Conservation (phyloP, 208 protist species). For the Phytomonas sp. region DNA sequence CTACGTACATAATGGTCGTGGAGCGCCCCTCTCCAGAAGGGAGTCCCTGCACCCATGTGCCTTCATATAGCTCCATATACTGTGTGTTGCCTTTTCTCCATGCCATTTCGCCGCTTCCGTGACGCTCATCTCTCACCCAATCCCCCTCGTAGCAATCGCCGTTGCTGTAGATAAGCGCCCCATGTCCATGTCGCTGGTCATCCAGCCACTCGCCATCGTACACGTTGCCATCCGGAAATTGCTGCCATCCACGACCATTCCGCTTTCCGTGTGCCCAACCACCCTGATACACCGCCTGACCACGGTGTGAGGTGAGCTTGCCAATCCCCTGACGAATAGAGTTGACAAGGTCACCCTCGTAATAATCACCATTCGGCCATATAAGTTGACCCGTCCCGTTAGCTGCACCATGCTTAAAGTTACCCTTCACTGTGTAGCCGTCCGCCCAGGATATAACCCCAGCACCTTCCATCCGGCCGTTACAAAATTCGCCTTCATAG, state of each 20-base stretch:
- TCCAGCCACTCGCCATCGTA: conserved; percentile 59
- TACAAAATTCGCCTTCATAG: conserved; percentile 38
- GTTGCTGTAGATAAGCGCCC: conserved; percentile 37
- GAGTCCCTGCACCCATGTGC: conserved; percentile 50
- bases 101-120: conserved; percentile 73
- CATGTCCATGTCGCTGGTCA: conserved; percentile 50
- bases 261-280: conserved; percentile 54
- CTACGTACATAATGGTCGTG: conserved; percentile 34
- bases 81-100: conserved; percentile 32
- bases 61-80: conserved; percentile 72
- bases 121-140: conserved; percentile 39
- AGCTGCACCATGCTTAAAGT: conserved; percentile 23
- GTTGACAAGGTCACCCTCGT: conserved; percentile 47
- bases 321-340: conserved; percentile 77
- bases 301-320: conserved; percentile 30
- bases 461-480: conserved; percentile 40
- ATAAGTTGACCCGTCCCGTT: conserved; percentile 23
- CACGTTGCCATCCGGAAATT: conserved; percentile 52
- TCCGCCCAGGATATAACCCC: conserved; percentile 47
- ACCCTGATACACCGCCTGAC: conserved; percentile 53
- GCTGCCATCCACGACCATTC: conserved; percentile 55
- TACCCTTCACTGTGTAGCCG: conserved; percentile 38
- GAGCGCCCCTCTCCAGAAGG: conserved; percentile 69
- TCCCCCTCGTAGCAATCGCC: conserved; percentile 77
- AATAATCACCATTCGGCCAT: conserved; percentile 62